These are phyloP conservation scores for Petrea volubilis DNA, from an alignment of 257 asterid species.

Conservation along the genomic window DNA sequence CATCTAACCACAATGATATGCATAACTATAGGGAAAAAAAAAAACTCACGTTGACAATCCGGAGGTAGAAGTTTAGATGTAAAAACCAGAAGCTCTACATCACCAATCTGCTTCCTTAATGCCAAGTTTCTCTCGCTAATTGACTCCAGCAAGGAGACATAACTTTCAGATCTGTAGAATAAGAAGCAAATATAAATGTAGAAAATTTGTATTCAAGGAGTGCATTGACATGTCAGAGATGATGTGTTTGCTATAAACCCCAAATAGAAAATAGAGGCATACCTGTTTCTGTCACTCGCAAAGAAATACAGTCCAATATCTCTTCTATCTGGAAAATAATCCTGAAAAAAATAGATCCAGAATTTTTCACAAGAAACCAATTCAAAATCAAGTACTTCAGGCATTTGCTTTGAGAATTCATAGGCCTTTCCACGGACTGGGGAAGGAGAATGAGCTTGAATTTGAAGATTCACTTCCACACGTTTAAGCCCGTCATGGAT, in stretches of 20 bases:
- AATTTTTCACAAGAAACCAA: constrained; percentile 39
- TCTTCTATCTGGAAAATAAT: constrained; percentile 37
- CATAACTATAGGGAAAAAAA: background rate
- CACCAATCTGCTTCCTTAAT: constrained; percentile 48
- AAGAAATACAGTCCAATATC: constrained; percentile 68
- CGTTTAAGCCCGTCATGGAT: constrained; percentile 21
- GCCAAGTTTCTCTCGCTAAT: constrained; percentile 38
- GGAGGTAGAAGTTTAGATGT: constrained; percentile 50
- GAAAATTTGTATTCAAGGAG: background rate
- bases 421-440: constrained; percentile 42
- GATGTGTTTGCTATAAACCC: too few relatives aligned
- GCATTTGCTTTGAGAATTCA: constrained; percentile 60
- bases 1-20: background rate
- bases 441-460: constrained; percentile 63
- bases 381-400: constrained; percentile 52
- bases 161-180: constrained; percentile 43
- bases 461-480: constrained; percentile 26
- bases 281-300: constrained; percentile 55
- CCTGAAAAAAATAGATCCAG: constrained; percentile 42
- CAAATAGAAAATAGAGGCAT: background rate
- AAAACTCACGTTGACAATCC: constrained; percentile 57
- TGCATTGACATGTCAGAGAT: background rate
- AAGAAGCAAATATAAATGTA: background rate
- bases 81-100: constrained; percentile 62
- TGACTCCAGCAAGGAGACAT: constrained; percentile 44